Evolutionary conservation across 202 grass and related monocot species (phyloP).

Genomic region (Hordeum pubiflorum): DNA sequence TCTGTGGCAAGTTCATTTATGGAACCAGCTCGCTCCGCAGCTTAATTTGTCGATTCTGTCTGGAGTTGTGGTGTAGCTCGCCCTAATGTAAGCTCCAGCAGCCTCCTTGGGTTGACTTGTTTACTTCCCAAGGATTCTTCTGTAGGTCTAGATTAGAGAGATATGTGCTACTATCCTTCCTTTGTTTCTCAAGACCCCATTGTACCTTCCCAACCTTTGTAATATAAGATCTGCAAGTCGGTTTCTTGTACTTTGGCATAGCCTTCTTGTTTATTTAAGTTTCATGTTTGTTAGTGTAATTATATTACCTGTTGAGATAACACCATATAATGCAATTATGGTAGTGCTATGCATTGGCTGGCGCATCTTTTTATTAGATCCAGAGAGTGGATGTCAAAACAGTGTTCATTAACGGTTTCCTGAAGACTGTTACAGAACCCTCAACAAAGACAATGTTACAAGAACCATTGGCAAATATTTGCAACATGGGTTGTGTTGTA

Average conservation of each 20-base stretch:
- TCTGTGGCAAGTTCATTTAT: background rate
- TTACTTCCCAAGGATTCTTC: background rate
- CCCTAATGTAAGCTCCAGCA: conserved; percentile 1
- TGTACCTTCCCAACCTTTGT: conserved; percentile 11
- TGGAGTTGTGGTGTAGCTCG: background rate
- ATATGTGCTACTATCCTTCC: background rate
- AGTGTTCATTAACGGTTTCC: too few species aligned
- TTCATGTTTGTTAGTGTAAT: background rate
- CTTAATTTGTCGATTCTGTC: background rate
- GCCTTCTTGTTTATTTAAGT: too few species aligned
- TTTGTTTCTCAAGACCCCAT: conserved; percentile 4
- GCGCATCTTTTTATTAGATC: too few species aligned
- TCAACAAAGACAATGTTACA: too few species aligned
- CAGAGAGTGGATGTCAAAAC: too few species aligned
- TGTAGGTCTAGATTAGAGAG: conserved; percentile 41
- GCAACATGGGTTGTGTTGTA: too few species aligned
- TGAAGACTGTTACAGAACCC: too few species aligned
- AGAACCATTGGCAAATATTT: too few species aligned
- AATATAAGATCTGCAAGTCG: conserved; percentile 16
- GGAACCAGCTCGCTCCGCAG: background rate
- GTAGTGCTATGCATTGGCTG: too few species aligned
- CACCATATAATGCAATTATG: too few species aligned
- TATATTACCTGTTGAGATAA: too few species aligned
- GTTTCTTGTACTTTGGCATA: background rate
- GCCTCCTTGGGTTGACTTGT: background rate